A percentile compares a stretch with the other conserved stretches of the same genome.
Evolutionary conservation across 345 rosid genomes (phyloP).

Genomic region (Euphorbia lathyris): DNA sequence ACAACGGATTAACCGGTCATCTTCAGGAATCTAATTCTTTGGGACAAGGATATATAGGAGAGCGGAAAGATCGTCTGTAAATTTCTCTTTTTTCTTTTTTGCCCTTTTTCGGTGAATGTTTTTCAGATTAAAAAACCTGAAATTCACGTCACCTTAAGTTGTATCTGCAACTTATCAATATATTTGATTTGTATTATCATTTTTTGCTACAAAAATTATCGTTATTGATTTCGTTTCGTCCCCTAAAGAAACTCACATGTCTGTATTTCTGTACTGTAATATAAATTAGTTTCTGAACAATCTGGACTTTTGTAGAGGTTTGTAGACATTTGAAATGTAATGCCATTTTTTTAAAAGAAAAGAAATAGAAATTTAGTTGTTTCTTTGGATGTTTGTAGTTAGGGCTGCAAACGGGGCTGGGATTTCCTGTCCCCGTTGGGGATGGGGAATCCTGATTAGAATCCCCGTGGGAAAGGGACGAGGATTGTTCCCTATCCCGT

Average conservation of each 20-base stretch:
- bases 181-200: slow-evolving; percentile 54
- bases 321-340: slow-evolving; percentile 2
- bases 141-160: slow-evolving; percentile 19
- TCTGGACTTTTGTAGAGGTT: background rate
- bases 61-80: slow-evolving; percentile 34
- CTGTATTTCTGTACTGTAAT: background rate
- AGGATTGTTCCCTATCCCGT: too few species aligned
- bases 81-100: slow-evolving; percentile 28
- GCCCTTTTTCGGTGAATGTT: slow-evolving; percentile 27
- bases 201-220: slow-evolving; percentile 34
- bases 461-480: too few species aligned
- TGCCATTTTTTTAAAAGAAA: background rate
- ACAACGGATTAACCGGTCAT: slow-evolving; percentile 83
- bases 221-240: background rate
- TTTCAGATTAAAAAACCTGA: slow-evolving; percentile 9
- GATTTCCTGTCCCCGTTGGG: too few species aligned
- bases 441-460: too few species aligned
- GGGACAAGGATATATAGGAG: slow-evolving; percentile 16
- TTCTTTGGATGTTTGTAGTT: background rate
- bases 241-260: background rate
- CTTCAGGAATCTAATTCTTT: slow-evolving; percentile 50
- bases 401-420: too few species aligned
- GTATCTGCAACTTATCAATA: slow-evolving; percentile 19
- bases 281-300: slow-evolving; percentile 9
- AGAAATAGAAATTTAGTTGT: background rate